These are phyloP conservation scores for Solanum tarijense DNA, from an alignment of 257 asterid genomes.

Conservation along the genomic window DNA sequence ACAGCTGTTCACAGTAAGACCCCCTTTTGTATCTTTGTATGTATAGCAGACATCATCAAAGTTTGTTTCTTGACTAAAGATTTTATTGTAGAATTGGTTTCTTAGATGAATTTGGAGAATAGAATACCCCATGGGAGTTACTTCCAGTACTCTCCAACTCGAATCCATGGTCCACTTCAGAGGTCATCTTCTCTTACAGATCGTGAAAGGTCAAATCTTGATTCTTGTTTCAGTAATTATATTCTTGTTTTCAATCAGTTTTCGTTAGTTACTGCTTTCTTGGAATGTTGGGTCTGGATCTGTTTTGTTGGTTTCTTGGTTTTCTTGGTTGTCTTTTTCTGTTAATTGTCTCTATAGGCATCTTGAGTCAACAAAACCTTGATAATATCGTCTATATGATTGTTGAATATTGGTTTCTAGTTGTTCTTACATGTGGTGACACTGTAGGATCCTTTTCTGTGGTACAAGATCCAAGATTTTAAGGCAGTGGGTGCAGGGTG, in stretches of 20 bases:
- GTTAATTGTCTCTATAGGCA: not conserved
- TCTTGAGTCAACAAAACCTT: not conserved
- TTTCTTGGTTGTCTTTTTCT: not conserved
- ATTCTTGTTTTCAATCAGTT: not conserved
- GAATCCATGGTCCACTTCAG: conserved; percentile 39
- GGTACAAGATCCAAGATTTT: not conserved
- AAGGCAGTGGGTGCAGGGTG: not conserved
- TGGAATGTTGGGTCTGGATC: conserved; percentile 3
- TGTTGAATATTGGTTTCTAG: not conserved
- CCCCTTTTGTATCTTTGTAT: not conserved
- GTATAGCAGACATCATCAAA: not conserved
- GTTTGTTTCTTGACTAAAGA: not conserved
- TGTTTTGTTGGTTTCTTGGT: not conserved
- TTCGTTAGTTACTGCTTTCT: not conserved
- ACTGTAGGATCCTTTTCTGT: not conserved
- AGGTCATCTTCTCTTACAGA: conserved; percentile 54
- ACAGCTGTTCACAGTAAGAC: not conserved
- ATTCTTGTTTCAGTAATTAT: not conserved
- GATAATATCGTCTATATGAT: not conserved
- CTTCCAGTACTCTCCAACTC: conserved; percentile 63
- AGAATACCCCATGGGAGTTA: conserved; percentile 53
- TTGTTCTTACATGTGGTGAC: not conserved
- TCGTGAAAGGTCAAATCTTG: conserved; percentile 47
- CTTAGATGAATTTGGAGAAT: conserved; percentile 37
- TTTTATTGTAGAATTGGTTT: conserved; percentile 4